Percentiles rank a stretch among this genome's conserved stretches.
Evolutionary conservation across 129 eudicot genomes (phyloP).

Genomic region (Pulicaria dysenterica): DNA sequence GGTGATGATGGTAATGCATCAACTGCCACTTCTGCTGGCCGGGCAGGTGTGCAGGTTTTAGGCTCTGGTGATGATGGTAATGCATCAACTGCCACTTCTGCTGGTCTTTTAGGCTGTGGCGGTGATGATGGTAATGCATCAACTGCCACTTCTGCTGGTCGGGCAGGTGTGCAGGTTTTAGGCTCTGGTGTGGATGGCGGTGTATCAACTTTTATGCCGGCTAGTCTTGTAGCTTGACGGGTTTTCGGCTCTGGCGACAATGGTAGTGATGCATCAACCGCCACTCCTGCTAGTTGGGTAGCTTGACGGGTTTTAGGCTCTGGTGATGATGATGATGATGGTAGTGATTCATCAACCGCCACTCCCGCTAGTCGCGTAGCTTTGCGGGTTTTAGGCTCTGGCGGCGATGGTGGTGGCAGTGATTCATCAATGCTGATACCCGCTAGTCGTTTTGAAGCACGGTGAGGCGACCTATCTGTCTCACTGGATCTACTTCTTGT

Average conservation of each 20-base stretch:
- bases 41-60: constrained; percentile 19
- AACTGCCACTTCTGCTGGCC: neutral
- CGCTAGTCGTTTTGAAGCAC: constrained; percentile 59
- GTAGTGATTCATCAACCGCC: neutral
- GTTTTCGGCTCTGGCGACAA: constrained; percentile 27
- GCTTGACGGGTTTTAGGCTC: constrained; percentile 36
- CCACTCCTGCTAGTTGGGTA: constrained; percentile 42
- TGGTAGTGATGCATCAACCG: constrained; percentile 27
- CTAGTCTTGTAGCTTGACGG: constrained; percentile 19
- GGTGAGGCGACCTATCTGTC: constrained; percentile 35
- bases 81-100: constrained; percentile 4
- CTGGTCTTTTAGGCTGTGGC: constrained; percentile 7
- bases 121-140: constrained; percentile 7
- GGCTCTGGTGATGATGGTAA: constrained; percentile 7
- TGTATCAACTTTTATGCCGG: too few relatives aligned
- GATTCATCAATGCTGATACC: constrained; percentile 16
- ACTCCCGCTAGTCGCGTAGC: constrained; percentile 6
- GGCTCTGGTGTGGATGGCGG: neutral
- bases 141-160: neutral
- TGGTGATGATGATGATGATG: neutral
- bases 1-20: constrained; percentile 10
- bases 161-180: constrained; percentile 24
- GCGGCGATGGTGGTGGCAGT: neutral
- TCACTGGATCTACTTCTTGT: constrained; percentile 31
- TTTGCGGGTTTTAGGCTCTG: constrained; percentile 5